Evolutionary conservation across 768 basidiomycete genomes (phyloP).

Genomic region (Xerocomellus chrysenteron): DNA sequence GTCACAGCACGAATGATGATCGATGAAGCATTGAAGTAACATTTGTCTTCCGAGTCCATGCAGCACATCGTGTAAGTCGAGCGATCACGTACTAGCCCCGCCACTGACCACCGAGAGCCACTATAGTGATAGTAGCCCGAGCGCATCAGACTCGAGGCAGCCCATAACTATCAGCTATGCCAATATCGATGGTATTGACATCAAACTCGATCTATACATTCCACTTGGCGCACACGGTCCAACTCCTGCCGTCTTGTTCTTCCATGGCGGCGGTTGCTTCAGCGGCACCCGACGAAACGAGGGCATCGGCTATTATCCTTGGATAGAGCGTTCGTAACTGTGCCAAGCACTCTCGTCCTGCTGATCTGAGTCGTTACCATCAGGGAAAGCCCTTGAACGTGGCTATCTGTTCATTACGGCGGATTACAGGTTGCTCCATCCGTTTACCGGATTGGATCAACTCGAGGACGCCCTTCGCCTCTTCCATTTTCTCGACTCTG

Average conservation of each 20-base stretch:
- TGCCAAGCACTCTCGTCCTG: background rate
- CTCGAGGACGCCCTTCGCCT: background rate
- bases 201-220: background rate
- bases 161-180: background rate
- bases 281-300: background rate
- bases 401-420: constrained; percentile 1
- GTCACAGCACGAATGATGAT: no score
- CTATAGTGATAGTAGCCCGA: no score
- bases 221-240: background rate
- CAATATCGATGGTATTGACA: background rate
- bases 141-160: no score
- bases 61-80: background rate
- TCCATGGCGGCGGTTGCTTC: constrained; percentile 3
- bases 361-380: background rate
- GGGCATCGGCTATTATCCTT: background rate
- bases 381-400: background rate
- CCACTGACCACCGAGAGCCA: no score
- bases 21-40: no score
- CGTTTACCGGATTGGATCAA: constrained; percentile 2
- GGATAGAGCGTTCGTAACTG: constrained; percentile 2
- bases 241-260: constrained; percentile 1
- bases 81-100: background rate
- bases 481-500: background rate
- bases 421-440: constrained; percentile 2
- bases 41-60: background rate